Base-by-base conservation (phyloP, 1,284 basidiomycete species). In the Cutaneotrichosporon sp. region DNA sequence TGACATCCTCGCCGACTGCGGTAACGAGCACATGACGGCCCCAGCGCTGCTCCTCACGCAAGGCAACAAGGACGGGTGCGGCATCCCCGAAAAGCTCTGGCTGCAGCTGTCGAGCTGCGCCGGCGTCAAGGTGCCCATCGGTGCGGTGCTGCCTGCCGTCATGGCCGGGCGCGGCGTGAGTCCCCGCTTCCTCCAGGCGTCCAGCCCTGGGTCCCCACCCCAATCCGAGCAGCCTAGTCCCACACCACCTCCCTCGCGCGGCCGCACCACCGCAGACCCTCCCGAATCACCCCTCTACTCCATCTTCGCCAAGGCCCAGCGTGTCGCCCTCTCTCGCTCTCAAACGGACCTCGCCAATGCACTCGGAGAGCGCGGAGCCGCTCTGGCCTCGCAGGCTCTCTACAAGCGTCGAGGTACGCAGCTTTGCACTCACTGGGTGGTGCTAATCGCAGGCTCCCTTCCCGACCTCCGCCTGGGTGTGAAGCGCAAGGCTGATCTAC, bases 61-160 rank as follows among this genome's bases (percentile, higher is more conserved):
- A n/a, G 46, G 54, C 54, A 60, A 56, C 54, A 67, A 63, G 16
- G 72, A 75, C 18, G 76, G 76, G 1, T 74, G 72, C 51, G 75
- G 76, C n/a, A 77, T 78, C 27, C 76, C 76, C 0, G 75, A 75
- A 46, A 60, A 65, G 25, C 63, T 70, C 42, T 74, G 74, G 69
- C 7, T 64, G 0, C 51, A 47, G 11, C 55, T 67, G 2, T 47
- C 54, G 1, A 27, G 55, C 1, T 64, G 62, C 58, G 60, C 58
- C 6, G 58, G 51, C 16, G 65, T 67, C 49, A 67, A 67, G 53
- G 63, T 67, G 9, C 66, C 62, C 4, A 50, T 64, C 9, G 66
- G 66, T 3, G 49, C 63, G 0, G 56, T 64, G 4, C 33, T 53
- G 4, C 20, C 47, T 10, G 27, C 47, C 2, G 25, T 20, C 27